These are phyloP conservation scores for Triticum urartu DNA, from an alignment of 176 grass and related monocot genomes.

Conservation along the genomic window DNA sequence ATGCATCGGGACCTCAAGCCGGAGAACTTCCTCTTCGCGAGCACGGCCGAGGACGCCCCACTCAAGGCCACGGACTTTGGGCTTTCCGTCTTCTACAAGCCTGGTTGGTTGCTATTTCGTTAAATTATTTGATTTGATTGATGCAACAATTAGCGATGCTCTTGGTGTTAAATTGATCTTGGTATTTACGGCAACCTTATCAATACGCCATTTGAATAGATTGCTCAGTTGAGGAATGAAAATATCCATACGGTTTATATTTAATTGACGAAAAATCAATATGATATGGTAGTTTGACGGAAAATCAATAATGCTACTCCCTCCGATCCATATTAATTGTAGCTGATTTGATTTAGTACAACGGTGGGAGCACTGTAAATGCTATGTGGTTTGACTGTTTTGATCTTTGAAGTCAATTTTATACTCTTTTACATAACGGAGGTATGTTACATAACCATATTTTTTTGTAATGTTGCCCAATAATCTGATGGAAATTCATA, in stretches of 20 bases:
- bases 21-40: slow-evolving; percentile 94
- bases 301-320: too few relatives aligned
- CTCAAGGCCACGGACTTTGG: slow-evolving; percentile 98
- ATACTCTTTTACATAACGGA: neutral
- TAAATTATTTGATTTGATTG: neutral
- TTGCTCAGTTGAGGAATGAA: neutral
- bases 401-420: neutral
- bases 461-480: neutral
- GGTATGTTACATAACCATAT: neutral
- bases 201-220: slow-evolving; percentile 19
- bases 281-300: neutral
- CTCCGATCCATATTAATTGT: too few relatives aligned
- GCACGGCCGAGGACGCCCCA: slow-evolving; percentile 64
- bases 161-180: neutral
- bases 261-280: neutral
- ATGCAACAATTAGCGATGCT: neutral
- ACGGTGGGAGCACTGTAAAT: too few relatives aligned
- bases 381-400: neutral
- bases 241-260: neutral
- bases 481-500: slow-evolving; percentile 1
- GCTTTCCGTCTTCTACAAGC: slow-evolving; percentile 89
- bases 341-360: too few relatives aligned
- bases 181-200: neutral
- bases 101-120: slow-evolving; percentile 37
- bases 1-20: slow-evolving; percentile 97